Conservation (phyloP, 805 yeast genomes). For the Lachancea kluyveri region DNA sequence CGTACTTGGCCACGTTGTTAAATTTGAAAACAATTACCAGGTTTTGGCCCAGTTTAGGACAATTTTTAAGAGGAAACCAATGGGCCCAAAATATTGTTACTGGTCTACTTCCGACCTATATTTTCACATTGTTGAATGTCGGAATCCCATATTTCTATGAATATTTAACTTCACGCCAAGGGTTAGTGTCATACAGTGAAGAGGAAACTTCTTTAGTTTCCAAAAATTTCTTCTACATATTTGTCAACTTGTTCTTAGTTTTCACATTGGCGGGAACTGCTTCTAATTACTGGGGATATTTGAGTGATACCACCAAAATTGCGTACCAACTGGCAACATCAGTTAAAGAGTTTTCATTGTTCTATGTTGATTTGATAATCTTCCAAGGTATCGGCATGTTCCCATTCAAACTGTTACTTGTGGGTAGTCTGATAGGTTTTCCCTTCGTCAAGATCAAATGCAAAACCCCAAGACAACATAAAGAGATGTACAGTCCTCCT, state of each 20-base stretch:
- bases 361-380: slow-evolving; percentile 82
- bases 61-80: slow-evolving; percentile 51
- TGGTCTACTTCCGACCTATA: slow-evolving; percentile 84
- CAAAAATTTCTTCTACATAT: slow-evolving; percentile 90
- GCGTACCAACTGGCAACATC: slow-evolving; percentile 85
- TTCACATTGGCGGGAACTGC: slow-evolving; percentile 94
- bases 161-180: slow-evolving; percentile 77
- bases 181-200: slow-evolving; percentile 86
- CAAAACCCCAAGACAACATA: slow-evolving; percentile 78
- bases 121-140: slow-evolving; percentile 79
- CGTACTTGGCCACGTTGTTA: slow-evolving; percentile 75
- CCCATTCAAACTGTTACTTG: slow-evolving; percentile 77
- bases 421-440: slow-evolving; percentile 72
- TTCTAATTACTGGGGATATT: slow-evolving; percentile 67
- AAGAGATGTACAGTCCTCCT: slow-evolving; percentile 79
- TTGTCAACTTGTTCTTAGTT: slow-evolving; percentile 87
- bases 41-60: slow-evolving; percentile 80
- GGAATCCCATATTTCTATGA: slow-evolving; percentile 82
- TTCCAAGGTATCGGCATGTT: slow-evolving; percentile 83
- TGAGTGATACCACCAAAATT: slow-evolving; percentile 83
- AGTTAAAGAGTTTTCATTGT: slow-evolving; percentile 69
- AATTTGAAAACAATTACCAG: slow-evolving; percentile 71
- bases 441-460: slow-evolving; percentile 60
- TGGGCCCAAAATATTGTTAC: slow-evolving; percentile 80
- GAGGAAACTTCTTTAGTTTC: slow-evolving; percentile 86